Base-by-base conservation (phyloP, 2,329 filamentous ascomycete species). In the Talaromyces sp. region DNA sequence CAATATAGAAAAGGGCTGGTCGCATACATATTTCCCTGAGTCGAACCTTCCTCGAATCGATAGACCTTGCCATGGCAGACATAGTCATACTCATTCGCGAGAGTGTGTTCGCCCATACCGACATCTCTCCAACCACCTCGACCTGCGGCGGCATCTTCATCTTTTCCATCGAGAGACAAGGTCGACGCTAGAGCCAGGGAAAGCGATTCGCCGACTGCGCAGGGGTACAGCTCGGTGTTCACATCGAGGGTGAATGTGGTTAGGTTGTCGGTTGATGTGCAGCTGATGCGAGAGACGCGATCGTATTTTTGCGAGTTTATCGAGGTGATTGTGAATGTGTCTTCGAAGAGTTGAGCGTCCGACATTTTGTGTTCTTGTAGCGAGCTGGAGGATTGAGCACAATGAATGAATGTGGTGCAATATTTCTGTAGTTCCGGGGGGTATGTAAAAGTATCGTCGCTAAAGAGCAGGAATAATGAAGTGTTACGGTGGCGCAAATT, bases 341-440 rank as follows among this genome's bases (percentile, higher is more conserved):
- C 93, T 81, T 97, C 93, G 81, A 96, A 96, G 78, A 98, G 91
- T 74, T 95, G 90, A 65, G 93, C 89, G 82, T 98, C 94, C 71
- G 90, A 89, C 79, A 92, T 88, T 70, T 56, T 62, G 81, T 83
- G 72, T 81, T 50, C 3, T 9, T 27, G 14, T 9, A 27, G 13
- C 24, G 79, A 68, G 81, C 75, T 13, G 11, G 11, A 35, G 0
- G 33, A 79, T 59, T 61, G 37, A 65, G 52, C 11, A 31, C 56
- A 56, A 56, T 35, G 14, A 33, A 62, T 2, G n/a, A 14, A 2
- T 64, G 14, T 37, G 16, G 6, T 41, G 60, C 16, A n/a, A 1
- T 27, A 10, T 39, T 35, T 63, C 24, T 56, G 27, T 22, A 47
- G 48, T 14, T 19, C 27, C 1, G 47, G 7, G 5, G 13, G 39